phyloP scores from a whole-genome alignment of 2,329 filamentous ascomycete species.

The Claviceps maximensis region DNA sequence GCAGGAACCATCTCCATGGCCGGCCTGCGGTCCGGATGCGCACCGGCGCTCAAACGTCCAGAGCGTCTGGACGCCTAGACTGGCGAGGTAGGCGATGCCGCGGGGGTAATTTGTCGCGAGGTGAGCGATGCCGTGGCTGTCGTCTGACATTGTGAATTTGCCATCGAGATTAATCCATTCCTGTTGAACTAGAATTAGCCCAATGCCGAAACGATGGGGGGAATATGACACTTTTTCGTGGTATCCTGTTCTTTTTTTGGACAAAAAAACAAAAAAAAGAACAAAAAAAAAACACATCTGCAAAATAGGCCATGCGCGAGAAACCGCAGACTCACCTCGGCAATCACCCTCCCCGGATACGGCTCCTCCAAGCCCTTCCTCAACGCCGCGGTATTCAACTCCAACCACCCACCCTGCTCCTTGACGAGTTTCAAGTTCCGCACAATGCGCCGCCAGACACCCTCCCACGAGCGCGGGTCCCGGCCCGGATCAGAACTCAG shows the following conservation, averaged over 20 bases:
- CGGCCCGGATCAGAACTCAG: conserved; percentile 56
- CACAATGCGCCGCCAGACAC: conserved; percentile 60
- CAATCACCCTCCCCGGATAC: conserved; percentile 71
- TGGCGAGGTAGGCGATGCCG: conserved; percentile 56
- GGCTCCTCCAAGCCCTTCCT: conserved; percentile 85
- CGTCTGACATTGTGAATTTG: conserved; percentile 82
- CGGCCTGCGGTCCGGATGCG: too few relatives aligned
- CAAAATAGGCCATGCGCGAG: too few relatives aligned
- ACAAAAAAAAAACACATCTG: conserved; percentile 14
- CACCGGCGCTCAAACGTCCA: conserved; percentile 37
- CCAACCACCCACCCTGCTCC: conserved; percentile 67
- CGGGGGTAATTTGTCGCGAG: conserved; percentile 72
- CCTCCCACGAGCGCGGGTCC: conserved; percentile 41
- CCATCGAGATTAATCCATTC: conserved; percentile 62
- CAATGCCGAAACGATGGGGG: too few relatives aligned
- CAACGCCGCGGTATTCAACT: conserved; percentile 78
- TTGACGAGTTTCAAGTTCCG: conserved; percentile 62
- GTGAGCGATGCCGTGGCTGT: conserved; percentile 82
- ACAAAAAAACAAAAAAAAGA: background rate
- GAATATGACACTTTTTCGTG: too few relatives aligned
- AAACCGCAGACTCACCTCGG: conserved; percentile 51
- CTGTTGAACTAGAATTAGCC: too few relatives aligned
- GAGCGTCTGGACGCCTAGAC: conserved; percentile 49
- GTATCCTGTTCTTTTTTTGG: background rate
- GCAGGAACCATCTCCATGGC: too few relatives aligned